These are phyloP conservation scores for Pelagomonas calceolata DNA, from an alignment of 108 stramenopile genomes.

Conservation along the genomic window DNA sequence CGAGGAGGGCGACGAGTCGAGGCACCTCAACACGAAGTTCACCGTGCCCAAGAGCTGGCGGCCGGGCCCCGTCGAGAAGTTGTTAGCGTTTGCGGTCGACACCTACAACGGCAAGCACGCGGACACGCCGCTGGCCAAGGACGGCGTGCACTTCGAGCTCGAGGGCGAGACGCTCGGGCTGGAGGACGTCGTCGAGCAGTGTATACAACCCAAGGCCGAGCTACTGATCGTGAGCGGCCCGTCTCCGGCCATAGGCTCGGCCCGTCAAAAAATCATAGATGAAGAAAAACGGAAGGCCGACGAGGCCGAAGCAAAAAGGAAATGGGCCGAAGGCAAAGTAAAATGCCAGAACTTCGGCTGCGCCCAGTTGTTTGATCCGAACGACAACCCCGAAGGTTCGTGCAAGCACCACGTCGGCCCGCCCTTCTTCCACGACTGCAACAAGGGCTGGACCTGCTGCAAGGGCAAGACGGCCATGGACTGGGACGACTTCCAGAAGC, in stretches of 20 bases:
- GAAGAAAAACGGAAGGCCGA: no score
- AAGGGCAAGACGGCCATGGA: slow-evolving; percentile 34
- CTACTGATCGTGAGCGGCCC: not conserved
- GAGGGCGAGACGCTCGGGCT: not conserved
- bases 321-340: not conserved
- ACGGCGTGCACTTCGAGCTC: not conserved
- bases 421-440: slow-evolving; percentile 42
- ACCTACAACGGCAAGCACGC: not conserved
- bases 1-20: not conserved
- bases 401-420: slow-evolving; percentile 37
- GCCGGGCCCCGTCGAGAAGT: not conserved
- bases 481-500: slow-evolving; percentile 40
- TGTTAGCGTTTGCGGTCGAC: not conserved
- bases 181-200: not conserved
- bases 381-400: slow-evolving; percentile 14
- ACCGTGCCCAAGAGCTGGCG: not conserved
- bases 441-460: slow-evolving; percentile 44
- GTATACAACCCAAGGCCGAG: not conserved
- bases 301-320: not conserved
- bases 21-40: not conserved
- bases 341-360: not conserved
- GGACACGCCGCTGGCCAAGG: not conserved
- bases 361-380: not conserved
- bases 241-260: not conserved
- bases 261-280: not conserved